Conservation (phyloP, 2,329 filamentous ascomycete genomes). For the Cercospora berteroae region DNA sequence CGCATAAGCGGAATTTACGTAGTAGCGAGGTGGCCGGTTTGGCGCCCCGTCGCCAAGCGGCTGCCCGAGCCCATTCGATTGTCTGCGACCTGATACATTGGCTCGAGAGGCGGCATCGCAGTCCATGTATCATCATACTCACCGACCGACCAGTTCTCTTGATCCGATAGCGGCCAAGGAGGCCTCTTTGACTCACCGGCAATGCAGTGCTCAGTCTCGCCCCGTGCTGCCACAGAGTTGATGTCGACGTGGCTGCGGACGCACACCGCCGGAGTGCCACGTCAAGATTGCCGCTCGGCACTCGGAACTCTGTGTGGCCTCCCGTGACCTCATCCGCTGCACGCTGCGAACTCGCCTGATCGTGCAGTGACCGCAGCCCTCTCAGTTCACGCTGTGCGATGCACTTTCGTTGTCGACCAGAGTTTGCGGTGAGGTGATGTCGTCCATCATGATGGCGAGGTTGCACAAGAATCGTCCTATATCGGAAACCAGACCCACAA, state of each 20-base stretch:
- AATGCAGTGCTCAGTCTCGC: neutral
- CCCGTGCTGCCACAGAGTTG: neutral
- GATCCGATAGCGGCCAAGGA: neutral
- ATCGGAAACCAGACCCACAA: neutral
- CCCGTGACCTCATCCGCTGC: neutral
- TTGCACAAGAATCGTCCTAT: neutral
- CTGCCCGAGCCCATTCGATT: neutral
- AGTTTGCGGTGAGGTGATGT: neutral
- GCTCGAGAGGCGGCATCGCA: no score
- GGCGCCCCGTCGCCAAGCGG: no score
- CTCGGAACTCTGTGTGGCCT: neutral
- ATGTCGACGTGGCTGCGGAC: neutral
- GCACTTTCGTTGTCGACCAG: neutral
- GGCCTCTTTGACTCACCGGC: neutral
- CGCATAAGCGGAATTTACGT: no score
- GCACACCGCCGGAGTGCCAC: neutral
- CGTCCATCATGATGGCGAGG: neutral
- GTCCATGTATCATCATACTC: neutral
- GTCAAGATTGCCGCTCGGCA: neutral
- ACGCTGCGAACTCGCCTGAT: neutral
- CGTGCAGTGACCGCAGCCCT: neutral
- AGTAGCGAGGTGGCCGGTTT: no score
- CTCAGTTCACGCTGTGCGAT: neutral
- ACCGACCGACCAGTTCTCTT: neutral
- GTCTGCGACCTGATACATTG: no score